Evolutionary conservation across 2,329 filamentous ascomycete genomes (phyloP).

Genomic region (Stylonectria norvegica): DNA sequence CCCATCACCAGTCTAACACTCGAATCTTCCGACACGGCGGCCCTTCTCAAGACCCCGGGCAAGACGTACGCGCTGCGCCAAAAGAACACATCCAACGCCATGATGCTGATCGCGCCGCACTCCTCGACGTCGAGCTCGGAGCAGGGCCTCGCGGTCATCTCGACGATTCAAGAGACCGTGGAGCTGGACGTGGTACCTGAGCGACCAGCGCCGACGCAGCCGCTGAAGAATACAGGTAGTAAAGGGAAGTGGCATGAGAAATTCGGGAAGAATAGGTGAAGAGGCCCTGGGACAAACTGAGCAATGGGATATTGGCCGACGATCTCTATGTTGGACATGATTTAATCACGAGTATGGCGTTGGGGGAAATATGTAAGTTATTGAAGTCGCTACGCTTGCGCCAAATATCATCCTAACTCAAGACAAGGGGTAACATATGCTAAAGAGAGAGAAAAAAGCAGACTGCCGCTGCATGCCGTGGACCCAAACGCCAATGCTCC

Average conservation of each 20-base stretch:
- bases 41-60: slow-evolving; percentile 49
- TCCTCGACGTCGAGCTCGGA: slow-evolving; percentile 19
- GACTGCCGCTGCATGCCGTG: too few species aligned
- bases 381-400: too few species aligned
- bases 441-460: too few species aligned
- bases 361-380: slow-evolving; percentile 1
- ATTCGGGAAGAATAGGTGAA: slow-evolving; percentile 49
- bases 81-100: slow-evolving; percentile 66
- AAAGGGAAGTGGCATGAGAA: slow-evolving; percentile 60
- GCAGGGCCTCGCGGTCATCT: slow-evolving; percentile 45
- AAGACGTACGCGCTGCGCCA: slow-evolving; percentile 59
- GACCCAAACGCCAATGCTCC: too few species aligned
- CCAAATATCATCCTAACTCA: too few species aligned
- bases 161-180: slow-evolving; percentile 60
- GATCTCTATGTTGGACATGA: too few species aligned
- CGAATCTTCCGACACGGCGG: slow-evolving; percentile 46
- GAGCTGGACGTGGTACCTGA: slow-evolving; percentile 51
- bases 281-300: too few species aligned
- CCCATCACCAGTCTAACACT: slow-evolving; percentile 41
- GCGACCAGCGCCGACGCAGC: slow-evolving; percentile 18
- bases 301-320: too few species aligned
- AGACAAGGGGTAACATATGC: too few species aligned
- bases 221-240: slow-evolving; percentile 25
- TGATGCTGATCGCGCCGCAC: slow-evolving; percentile 50
- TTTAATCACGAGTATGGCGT: slow-evolving; percentile 7